Base-by-base conservation (phyloP, 2,329 filamentous ascomycete genomes). In the Hypoxylon sp. region DNA sequence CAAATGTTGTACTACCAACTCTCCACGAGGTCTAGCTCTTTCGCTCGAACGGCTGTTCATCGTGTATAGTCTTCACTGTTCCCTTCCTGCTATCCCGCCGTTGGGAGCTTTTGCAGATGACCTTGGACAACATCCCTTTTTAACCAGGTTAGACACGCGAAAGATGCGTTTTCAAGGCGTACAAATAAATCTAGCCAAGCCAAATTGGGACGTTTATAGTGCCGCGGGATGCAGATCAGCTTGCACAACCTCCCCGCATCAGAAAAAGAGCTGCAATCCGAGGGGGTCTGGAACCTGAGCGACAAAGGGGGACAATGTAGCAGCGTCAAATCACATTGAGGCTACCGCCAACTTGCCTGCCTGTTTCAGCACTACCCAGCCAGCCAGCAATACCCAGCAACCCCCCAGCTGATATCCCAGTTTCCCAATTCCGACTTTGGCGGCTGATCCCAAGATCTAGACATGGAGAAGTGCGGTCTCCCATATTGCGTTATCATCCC, bases 1-100 rank as follows among this genome's bases (percentile, higher is more conserved):
- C 33, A 60, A 53, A 68, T 68, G 71, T 44, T 56, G 73, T 74
- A 61, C 46, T 64, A 73, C 68, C 61, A 66, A 72, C 66, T 67
- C 58, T 35, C 50, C 64, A 67, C 42, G 42, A 62, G 64, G 35
- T 17, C 53, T 42, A 63, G 61, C 49, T 64, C 49, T 64, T 42
- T 31, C 61, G 53, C 61, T 61, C 56, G 31, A 48, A 59, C 49
- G 59, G 60, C 49, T 63, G 44, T 59, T 53, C 27, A 50, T 61
- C 48, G 35, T 35, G 3, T 48, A 40, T 25, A 10, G 17, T 44
- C 8, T 11, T 44, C 11, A 14, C 11, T 37, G 8, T 37, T 37
- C 33, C 33, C 7, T 37, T 31, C 53, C 33, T 56, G 30, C 13
- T 8, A 57, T 46, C 42, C 40, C n/a, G 33, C 37, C 25, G 10